Conservation (phyloP, 148 eudicot genomes). For the Gaultheria prostrata region DNA sequence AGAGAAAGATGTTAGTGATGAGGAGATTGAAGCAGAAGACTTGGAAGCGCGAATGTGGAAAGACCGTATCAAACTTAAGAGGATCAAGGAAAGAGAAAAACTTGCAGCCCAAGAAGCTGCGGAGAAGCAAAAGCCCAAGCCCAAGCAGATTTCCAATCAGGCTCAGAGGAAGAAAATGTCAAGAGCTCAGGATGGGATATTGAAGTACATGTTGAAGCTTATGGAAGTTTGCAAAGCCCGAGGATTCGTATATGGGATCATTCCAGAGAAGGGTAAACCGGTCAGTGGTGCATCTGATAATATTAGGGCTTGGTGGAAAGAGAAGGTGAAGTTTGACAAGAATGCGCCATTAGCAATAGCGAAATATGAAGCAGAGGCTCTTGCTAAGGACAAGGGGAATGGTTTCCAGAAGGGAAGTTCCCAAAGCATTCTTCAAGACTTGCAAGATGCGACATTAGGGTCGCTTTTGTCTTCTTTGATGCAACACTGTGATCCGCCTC, state of each 20-base stretch:
- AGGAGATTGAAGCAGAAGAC: constrained; percentile 79
- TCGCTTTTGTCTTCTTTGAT: constrained; percentile 89
- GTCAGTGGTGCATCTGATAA: constrained; percentile 95
- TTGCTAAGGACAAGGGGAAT: constrained; percentile 40
- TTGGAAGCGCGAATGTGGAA: constrained; percentile 88
- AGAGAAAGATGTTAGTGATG: constrained; percentile 96
- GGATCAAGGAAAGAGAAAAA: constrained; percentile 79
- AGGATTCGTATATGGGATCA: constrained; percentile 92
- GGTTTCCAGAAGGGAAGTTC: constrained; percentile 46
- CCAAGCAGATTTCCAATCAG: constrained; percentile 68
- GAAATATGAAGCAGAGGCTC: constrained; percentile 67
- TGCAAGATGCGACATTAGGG: constrained; percentile 95
- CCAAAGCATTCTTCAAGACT: constrained; percentile 64
- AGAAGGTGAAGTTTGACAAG: constrained; percentile 91
- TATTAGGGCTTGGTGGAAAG: constrained; percentile 99
- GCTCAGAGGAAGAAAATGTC: constrained; percentile 96
- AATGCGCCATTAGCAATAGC: constrained; percentile 88
- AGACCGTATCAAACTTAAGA: constrained; percentile 73
- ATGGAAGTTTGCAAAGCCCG: constrained; percentile 97
- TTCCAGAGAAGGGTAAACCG: constrained; percentile 98
- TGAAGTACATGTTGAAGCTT: constrained; percentile 95
- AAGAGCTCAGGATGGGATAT: constrained; percentile 91
- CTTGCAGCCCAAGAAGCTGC: constrained; percentile 63
- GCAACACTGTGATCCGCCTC: constrained; percentile 96
- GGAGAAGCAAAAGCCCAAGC: constrained; percentile 70